phyloP scores from a whole-genome alignment of 352 stramenopile genomes.

The Phytopythium chamaehyphon region DNA sequence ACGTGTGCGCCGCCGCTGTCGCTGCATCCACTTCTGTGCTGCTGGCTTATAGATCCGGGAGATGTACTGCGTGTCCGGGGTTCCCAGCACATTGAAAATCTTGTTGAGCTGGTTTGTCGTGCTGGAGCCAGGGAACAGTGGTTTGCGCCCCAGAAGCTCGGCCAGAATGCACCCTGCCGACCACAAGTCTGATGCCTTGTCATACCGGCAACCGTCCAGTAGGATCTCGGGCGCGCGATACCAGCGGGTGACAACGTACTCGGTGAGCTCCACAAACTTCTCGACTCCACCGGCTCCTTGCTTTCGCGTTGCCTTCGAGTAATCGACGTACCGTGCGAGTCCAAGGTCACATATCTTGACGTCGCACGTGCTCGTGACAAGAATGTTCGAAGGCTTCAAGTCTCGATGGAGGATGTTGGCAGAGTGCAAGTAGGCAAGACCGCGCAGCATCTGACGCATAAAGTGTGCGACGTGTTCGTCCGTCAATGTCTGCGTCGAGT shows the following conservation, averaged over 20 bases:
- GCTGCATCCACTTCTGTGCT: conserved; percentile 65
- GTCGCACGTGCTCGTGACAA: conserved; percentile 96
- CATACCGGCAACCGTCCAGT: conserved; percentile 80
- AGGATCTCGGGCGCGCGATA: conserved; percentile 91
- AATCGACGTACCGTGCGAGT: conserved; percentile 79
- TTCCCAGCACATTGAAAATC: conserved; percentile 92
- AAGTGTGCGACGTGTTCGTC: conserved; percentile 94
- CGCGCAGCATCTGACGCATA: conserved; percentile 95
- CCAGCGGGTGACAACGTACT: conserved; percentile 79
- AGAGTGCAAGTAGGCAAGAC: conserved; percentile 96
- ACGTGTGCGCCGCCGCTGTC: conserved; percentile 41
- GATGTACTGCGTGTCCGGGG: conserved; percentile 69
- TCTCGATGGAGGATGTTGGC: conserved; percentile 96
- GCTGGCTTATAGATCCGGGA: conserved; percentile 63
- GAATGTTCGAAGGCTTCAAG: conserved; percentile 94
- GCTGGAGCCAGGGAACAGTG: conserved; percentile 94
- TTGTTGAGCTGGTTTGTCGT: conserved; percentile 97
- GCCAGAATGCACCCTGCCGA: conserved; percentile 95
- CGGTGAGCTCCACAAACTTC: conserved; percentile 62
- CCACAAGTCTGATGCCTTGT: conserved; percentile 76
- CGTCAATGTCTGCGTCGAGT: conserved; percentile 88
- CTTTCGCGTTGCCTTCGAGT: conserved; percentile 49
- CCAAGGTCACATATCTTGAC: conserved; percentile 96
- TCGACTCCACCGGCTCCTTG: conserved; percentile 18
- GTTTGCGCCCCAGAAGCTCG: conserved; percentile 92